Base-by-base conservation (phyloP, 1,284 basidiomycete species). In the Melanopsichium pennsylvanicum region DNA sequence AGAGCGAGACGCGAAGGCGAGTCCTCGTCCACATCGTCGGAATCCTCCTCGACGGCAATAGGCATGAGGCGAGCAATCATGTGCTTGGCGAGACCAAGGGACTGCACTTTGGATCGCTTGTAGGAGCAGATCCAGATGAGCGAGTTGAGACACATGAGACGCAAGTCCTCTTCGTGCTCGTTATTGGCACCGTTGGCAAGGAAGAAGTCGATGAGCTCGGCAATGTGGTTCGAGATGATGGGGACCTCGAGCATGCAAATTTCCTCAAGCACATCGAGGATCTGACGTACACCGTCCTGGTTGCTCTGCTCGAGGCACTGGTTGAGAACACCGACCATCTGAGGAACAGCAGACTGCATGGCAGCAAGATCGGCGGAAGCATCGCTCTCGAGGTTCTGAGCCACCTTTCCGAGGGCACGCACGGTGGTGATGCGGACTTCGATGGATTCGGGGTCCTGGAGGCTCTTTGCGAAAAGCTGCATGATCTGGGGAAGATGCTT, bases 261-360 rank as follows among this genome's bases (percentile, higher is more conserved):
- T 1, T 92, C 95, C 85, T 98, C 96, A 68, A 98, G 87, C 21
- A 97, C 92, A 79, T 98, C 96, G 76, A 97, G 96, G 27, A 94
- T 86, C 77, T 95, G 89, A 66, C 93, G 89, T 51, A 91, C 91
- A 60, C 88, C 89, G 37, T 86, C 86, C 79, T 93, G 91, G 79
- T 97, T 89, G 37, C 86, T 87, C 37, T 87, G 83, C 78, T 91
- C 90, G n/a, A 98, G 87, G 49, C 88, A 87, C 82, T 93, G 90
- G 33, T 91, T 89, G 40, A 97, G 88, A 41, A 97, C 93, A 59
- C 87, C 86, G 54, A 98, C 90, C 87, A 98, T 96, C 40, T 86
- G 85, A 31, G 94, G 93, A 35, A 99, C 87, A 43, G 96, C 87
- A 13, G 84, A 84, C 85, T 97, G 96, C 86, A 95, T 95, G 11